Evolutionary conservation across 306 rosid species (phyloP), one percentile per base, ranked within the genome.

Genomic region (Boehmeria nivea): DNA sequence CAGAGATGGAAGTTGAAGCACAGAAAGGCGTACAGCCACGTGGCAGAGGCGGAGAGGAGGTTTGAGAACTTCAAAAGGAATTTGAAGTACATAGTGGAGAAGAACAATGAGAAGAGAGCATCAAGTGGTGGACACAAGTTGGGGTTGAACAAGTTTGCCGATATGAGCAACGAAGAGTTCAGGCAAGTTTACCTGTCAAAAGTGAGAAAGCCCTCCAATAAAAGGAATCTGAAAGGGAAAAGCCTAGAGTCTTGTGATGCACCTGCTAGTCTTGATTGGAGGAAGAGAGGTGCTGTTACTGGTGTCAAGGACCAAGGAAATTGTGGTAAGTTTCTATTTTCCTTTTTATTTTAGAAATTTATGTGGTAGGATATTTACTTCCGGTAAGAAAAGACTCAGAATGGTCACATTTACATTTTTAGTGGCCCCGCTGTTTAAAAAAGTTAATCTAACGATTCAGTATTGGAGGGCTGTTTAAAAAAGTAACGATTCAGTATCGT

Each of bases 151-250:
- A 57, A 71, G 66, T 88, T 84, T 73, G 96, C 87, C 21, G 87
- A 84, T 54, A 50, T 81, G 87, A 88, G 83, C 67, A 88, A 84
- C 65, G 87, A 79, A 56, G 89, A 82, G 76, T 88, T 84, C 66
- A 81, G 54, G 69, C 24, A 25, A 33, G 72, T n/a, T 14, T 75
- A 68, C 28, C 38, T 71, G 53, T 71, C 94, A 23, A 77, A 65
- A 63, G 59, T 84, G 67, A 80, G 72, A 77, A 75, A 54, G 58
- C 95, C 94, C 3, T 3, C 22, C 23, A 59, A 24, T 46, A 72
- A 54, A 36, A 55, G n/a, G 75, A 74, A 22, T 43, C 28, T 74
- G 73, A 33, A 13, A 67, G 37, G n/a, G 10, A 70, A 46, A 59
- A 40, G 45, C 3, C 27, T 49, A 43, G 62, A 36, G 12, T 74